Evolutionary conservation across 805 yeast species (phyloP).

Genomic region (Hermanozyma aechmeae): DNA sequence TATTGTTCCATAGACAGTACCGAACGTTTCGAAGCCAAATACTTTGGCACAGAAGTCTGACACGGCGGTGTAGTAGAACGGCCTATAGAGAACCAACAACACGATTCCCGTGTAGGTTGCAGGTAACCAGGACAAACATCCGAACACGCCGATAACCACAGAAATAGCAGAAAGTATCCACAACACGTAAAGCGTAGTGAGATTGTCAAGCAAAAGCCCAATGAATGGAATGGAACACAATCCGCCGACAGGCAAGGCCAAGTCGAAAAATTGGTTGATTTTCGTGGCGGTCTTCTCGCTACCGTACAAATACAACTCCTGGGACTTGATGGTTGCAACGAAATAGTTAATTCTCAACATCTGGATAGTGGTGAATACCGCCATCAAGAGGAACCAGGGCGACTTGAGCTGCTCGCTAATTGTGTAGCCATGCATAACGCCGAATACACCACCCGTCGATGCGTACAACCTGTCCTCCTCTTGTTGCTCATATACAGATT

Average conservation of each 20-base stretch:
- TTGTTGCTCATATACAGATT: conserved; percentile 57
- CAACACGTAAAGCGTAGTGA: conserved; percentile 52
- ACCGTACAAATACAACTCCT: conserved; percentile 64
- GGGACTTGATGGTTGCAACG: conserved; percentile 81
- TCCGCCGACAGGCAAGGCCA: conserved; percentile 86
- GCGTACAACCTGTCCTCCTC: conserved; percentile 47
- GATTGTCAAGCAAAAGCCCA: conserved; percentile 69
- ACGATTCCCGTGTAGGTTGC: conserved; percentile 64
- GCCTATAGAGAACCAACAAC: conserved; percentile 73
- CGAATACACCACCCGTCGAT: conserved; percentile 51
- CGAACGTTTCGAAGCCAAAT: conserved; percentile 88
- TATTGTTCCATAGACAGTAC: conserved; percentile 81
- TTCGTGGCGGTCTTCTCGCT: conserved; percentile 41
- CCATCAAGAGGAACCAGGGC: conserved; percentile 74
- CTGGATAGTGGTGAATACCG: conserved; percentile 71
- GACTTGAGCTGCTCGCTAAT: conserved; percentile 43
- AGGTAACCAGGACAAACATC: conserved; percentile 46
- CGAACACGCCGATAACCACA: conserved; percentile 58
- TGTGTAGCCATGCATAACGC: conserved; percentile 61
- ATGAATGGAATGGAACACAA: conserved; percentile 78
- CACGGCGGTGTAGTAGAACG: conserved; percentile 87
- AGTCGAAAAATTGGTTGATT: conserved; percentile 66
- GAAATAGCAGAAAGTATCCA: conserved; percentile 46
- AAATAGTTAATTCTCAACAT: conserved; percentile 90
- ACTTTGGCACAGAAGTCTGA: conserved; percentile 89